phyloP scores from a whole-genome alignment of 345 rosid genomes.

The Euphorbia pulcherrima region DNA sequence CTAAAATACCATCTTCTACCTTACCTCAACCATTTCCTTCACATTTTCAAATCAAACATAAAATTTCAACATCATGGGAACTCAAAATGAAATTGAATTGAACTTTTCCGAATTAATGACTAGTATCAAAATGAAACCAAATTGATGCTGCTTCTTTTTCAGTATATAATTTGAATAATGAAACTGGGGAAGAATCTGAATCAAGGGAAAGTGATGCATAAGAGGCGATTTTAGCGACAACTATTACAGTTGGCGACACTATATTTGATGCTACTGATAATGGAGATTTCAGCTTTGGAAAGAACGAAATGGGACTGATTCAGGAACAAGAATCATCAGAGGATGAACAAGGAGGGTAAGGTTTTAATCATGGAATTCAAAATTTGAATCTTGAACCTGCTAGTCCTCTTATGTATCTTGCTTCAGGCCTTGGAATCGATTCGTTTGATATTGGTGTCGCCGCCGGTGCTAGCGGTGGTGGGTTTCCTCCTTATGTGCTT shows the following conservation, averaged over 20 bases:
- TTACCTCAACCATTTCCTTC: no score
- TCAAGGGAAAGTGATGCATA: not conserved
- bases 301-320: conserved; percentile 33
- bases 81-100: no score
- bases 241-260: conserved; percentile 42
- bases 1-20: no score
- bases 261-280: conserved; percentile 22
- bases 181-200: conserved; percentile 15
- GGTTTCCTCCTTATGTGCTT: conserved; percentile 31
- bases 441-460: conserved; percentile 13
- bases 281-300: conserved; percentile 52
- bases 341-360: conserved; percentile 20
- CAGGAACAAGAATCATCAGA: conserved; percentile 36
- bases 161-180: conserved; percentile 32
- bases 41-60: no score
- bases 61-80: no score
- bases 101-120: no score
- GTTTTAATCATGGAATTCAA: no score
- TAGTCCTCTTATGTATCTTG: conserved; percentile 67
- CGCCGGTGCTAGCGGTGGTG: conserved; percentile 27
- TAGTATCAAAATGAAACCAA: no score
- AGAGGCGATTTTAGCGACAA: conserved; percentile 31
- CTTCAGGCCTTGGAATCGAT: conserved; percentile 61
- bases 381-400: conserved; percentile 26
- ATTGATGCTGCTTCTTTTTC: conserved; percentile 70